phyloP scores from a whole-genome alignment of 441 rosid genomes.

The Populus hybrid region DNA sequence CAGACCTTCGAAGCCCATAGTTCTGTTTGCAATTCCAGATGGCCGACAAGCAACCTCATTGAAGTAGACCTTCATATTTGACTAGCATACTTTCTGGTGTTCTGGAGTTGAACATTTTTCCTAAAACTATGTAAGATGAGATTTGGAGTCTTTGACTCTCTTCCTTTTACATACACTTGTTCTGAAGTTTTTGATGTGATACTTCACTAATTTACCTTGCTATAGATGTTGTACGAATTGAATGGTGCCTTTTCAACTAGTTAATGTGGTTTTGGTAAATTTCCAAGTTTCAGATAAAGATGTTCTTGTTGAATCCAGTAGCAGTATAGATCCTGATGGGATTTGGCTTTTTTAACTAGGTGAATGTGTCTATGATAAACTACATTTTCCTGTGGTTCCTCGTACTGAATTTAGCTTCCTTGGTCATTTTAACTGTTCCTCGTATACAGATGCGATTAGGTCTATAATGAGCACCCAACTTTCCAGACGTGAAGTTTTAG shows the following conservation, averaged over 20 bases:
- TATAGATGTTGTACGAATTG: not conserved
- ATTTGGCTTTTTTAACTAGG: not conserved
- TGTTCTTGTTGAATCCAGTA: not conserved
- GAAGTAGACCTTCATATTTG: constrained; percentile 21
- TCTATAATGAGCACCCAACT: not conserved
- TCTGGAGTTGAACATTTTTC: not conserved
- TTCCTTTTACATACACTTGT: not conserved
- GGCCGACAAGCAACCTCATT: constrained; percentile 57
- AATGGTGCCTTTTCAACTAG: not conserved
- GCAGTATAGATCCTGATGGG: not conserved
- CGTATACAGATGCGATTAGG: not conserved
- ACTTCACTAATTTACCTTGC: not conserved
- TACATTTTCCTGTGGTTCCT: not conserved
- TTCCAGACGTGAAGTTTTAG: not conserved
- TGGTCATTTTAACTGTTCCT: no score
- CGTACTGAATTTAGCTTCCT: no score
- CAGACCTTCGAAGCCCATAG: constrained; percentile 64
- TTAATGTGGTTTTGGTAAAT: not conserved
- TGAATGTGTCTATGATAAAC: not conserved
- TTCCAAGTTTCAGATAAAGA: not conserved
- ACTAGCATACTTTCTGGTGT: not conserved
- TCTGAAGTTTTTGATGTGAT: not conserved
- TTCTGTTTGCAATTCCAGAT: constrained; percentile 79
- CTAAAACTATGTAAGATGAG: not conserved
- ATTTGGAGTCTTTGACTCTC: not conserved